phyloP scores from a whole-genome alignment of 2,329 filamentous ascomycete species.

The Bipolaris sorokiniana region DNA sequence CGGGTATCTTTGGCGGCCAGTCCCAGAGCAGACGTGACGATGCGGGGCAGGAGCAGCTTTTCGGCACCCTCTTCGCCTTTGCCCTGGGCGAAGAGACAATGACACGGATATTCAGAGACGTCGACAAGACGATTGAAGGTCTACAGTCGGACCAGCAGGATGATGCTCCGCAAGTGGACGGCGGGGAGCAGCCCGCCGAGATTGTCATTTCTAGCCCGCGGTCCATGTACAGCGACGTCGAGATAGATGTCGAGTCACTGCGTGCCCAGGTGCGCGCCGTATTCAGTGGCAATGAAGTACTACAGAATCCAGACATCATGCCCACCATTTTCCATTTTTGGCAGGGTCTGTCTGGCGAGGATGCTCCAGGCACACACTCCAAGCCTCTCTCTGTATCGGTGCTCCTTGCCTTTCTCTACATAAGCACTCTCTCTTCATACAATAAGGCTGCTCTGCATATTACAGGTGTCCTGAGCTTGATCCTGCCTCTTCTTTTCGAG shows the following conservation, averaged over 20 bases:
- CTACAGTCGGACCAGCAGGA: conserved; percentile 20
- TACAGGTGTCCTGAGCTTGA: conserved; percentile 43
- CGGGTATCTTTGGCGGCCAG: conserved; percentile 56
- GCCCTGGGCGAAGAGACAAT: conserved; percentile 78
- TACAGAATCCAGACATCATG: conserved; percentile 51
- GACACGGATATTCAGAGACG: conserved; percentile 66
- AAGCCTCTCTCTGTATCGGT: conserved; percentile 47
- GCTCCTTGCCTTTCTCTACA: conserved; percentile 45
- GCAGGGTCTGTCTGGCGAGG: conserved; percentile 42
- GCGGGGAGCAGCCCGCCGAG: conserved; percentile 21
- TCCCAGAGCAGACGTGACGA: conserved; percentile 43
- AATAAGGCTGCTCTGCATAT: conserved; percentile 49
- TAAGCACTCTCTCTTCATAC: conserved; percentile 43
- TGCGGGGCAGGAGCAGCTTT: conserved; percentile 69
- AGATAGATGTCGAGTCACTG: conserved; percentile 37
- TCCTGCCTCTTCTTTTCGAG: conserved; percentile 46
- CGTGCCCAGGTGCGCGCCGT: conserved; percentile 40
- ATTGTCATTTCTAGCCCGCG: conserved; percentile 38
- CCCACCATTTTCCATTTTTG: conserved; percentile 50
- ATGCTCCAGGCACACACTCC: conserved; percentile 40
- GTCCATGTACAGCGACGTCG: conserved; percentile 34
- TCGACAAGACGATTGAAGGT: conserved; percentile 38
- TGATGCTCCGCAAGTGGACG: conserved; percentile 3
- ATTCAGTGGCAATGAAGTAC: conserved; percentile 50
- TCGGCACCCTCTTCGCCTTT: conserved; percentile 82